Evolutionary conservation across 2,329 filamentous ascomycete genomes (phyloP).

Genomic region (Nemania sp.): DNA sequence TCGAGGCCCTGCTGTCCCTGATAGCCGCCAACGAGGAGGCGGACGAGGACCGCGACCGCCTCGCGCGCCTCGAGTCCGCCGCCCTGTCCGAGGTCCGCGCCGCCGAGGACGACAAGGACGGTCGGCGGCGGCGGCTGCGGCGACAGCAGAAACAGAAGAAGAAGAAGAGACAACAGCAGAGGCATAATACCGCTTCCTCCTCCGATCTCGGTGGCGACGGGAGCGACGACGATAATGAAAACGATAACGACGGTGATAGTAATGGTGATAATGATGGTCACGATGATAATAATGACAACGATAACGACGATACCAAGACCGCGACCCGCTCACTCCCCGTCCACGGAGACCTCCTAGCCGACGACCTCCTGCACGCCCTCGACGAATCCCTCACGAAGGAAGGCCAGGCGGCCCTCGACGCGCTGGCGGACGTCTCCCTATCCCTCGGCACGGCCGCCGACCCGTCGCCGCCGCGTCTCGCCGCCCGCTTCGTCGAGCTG

Average conservation of each 20-base stretch:
- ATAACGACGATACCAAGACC: not conserved
- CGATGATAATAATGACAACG: too few relatives aligned
- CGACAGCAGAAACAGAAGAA: conserved; percentile 3
- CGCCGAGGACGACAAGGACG: conserved; percentile 38
- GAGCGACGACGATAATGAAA: too few relatives aligned
- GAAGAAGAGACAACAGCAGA: conserved; percentile 6
- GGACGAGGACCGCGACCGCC: conserved; percentile 67
- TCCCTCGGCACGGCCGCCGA: conserved; percentile 54
- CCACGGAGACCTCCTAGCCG: conserved; percentile 37
- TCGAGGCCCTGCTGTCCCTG: conserved; percentile 74
- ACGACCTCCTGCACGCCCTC: conserved; percentile 56
- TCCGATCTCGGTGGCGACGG: not conserved
- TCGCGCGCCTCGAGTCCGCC: conserved; percentile 62
- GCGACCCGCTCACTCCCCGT: not conserved
- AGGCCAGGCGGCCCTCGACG: conserved; percentile 59
- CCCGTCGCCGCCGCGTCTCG: conserved; percentile 43
- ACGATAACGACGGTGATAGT: too few relatives aligned
- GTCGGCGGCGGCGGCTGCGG: conserved; percentile 11
- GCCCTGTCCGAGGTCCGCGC: conserved; percentile 58
- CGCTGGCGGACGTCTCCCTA: conserved; percentile 58
- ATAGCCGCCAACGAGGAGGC: conserved; percentile 77
- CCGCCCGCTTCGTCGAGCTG: conserved; percentile 57
- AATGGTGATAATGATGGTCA: too few relatives aligned
- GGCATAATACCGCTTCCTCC: not conserved
- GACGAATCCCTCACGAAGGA: conserved; percentile 60